phyloP scores from a whole-genome alignment of 2,329 filamentous ascomycete species.

The Decorospora gaudefroyi region DNA sequence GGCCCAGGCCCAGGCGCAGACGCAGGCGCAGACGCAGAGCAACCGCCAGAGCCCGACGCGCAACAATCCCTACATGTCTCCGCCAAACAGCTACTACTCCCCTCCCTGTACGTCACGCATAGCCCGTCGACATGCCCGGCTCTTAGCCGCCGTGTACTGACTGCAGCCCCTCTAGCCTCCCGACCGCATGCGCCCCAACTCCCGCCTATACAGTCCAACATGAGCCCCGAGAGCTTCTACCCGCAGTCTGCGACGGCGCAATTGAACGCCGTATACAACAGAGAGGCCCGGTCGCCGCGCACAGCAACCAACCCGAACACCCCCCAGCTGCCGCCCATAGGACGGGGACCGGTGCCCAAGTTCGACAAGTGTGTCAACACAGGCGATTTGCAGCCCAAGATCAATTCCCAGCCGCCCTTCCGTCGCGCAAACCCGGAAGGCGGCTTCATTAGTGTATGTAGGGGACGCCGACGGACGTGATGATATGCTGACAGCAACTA shows the following conservation, averaged over 20 bases:
- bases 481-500: slow-evolving; percentile 48
- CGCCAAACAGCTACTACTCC: slow-evolving; percentile 62
- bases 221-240: slow-evolving; percentile 71
- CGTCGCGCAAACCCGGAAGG: slow-evolving; percentile 94
- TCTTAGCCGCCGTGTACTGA: slow-evolving; percentile 29
- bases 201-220: slow-evolving; percentile 73
- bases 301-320: slow-evolving; percentile 51
- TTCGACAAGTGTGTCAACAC: slow-evolving; percentile 77
- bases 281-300: slow-evolving; percentile 57
- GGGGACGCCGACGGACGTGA: not conserved
- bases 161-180: slow-evolving; percentile 41
- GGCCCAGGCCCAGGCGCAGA: slow-evolving; percentile 35
- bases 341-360: slow-evolving; percentile 77
- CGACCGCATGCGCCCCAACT: slow-evolving; percentile 68
- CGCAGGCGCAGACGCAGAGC: slow-evolving; percentile 38
- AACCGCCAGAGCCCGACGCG: slow-evolving; percentile 81
- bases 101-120: slow-evolving; percentile 56
- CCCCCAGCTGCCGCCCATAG: slow-evolving; percentile 51
- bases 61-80: slow-evolving; percentile 62
- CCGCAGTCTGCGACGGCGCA: slow-evolving; percentile 70
- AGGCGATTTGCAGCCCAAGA: slow-evolving; percentile 76
- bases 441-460: slow-evolving; percentile 90
- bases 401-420: slow-evolving; percentile 87
- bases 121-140: slow-evolving; percentile 5
- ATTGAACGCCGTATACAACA: slow-evolving; percentile 68